These are phyloP conservation scores for Rhizoclosmatium sp. DNA, from an alignment of 192 early-diverging fungal species.

Conservation along the genomic window DNA sequence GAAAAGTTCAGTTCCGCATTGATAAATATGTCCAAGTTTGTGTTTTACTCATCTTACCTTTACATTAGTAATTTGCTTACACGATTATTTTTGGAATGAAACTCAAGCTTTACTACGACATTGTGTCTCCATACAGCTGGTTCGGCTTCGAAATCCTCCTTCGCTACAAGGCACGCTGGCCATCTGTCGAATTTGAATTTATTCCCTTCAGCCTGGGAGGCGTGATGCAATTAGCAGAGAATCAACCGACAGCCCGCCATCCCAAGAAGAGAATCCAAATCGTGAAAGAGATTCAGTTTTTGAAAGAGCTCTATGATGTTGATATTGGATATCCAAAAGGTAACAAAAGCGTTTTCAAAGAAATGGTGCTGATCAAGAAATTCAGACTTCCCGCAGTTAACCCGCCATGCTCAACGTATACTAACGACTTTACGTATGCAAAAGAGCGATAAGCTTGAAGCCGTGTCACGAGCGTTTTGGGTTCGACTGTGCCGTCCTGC, in stretches of 20 bases:
- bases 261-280: slow-evolving; percentile 45
- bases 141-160: slow-evolving; percentile 40
- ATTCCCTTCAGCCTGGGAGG: slow-evolving; percentile 51
- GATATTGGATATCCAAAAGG: slow-evolving; percentile 24
- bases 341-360: not conserved
- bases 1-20: too few relatives aligned
- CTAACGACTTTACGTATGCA: slow-evolving; percentile 38
- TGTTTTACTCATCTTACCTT: too few relatives aligned
- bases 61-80: too few relatives aligned
- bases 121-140: slow-evolving; percentile 39
- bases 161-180: slow-evolving; percentile 38
- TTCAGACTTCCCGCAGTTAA: slow-evolving; percentile 39
- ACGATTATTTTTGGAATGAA: not conserved
- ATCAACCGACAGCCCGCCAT: slow-evolving; percentile 50
- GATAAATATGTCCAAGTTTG: too few relatives aligned
- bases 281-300: slow-evolving; percentile 34
- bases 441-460: slow-evolving; percentile 25
- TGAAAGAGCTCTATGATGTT: slow-evolving; percentile 18
- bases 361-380: not conserved
- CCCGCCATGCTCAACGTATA: slow-evolving; percentile 43
- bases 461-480: slow-evolving; percentile 42
- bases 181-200: slow-evolving; percentile 33
- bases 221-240: slow-evolving; percentile 43
- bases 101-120: slow-evolving; percentile 26
- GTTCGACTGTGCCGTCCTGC: not conserved